Evolutionary conservation across 2,329 filamentous ascomycete genomes (phyloP).

Genomic region (Knoxdaviesia capensis): DNA sequence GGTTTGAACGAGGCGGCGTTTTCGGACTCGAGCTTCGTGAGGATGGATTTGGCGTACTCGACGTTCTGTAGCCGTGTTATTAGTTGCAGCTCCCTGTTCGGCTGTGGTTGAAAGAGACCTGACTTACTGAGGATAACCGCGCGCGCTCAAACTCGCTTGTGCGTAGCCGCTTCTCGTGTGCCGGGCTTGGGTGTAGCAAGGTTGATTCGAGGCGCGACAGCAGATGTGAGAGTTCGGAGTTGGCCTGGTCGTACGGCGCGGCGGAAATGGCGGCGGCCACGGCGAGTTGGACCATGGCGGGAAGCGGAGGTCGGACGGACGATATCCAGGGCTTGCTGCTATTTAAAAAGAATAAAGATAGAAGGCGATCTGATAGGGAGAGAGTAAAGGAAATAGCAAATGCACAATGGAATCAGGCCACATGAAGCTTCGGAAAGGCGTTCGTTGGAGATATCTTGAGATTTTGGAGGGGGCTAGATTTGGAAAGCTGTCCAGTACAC

Average conservation of each 20-base stretch:
- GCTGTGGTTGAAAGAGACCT: not conserved
- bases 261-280: conserved; percentile 2
- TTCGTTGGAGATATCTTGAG: no score
- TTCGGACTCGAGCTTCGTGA: conserved; percentile 30
- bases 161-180: conserved; percentile 22
- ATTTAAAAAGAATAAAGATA: conserved; percentile 1
- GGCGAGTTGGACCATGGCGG: conserved; percentile 11
- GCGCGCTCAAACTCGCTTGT: conserved; percentile 1
- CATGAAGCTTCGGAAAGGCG: no score
- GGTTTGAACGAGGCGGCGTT: conserved; percentile 39
- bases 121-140: not conserved
- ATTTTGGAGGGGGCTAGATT: no score
- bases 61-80: conserved; percentile 31
- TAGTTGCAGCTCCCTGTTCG: not conserved
- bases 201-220: conserved; percentile 44
- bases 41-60: conserved; percentile 24
- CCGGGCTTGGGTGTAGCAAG: conserved; percentile 39
- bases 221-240: conserved; percentile 38
- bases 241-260: conserved; percentile 10
- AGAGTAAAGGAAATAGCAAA: not conserved
- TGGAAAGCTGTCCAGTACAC: no score
- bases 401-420: not conserved
- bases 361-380: not conserved
- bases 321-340: conserved; percentile 7
- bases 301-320: conserved; percentile 7